A percentile compares a stretch with the other conserved stretches of the same genome.
Conservation (phyloP, 768 basidiomycete genomes). For the Lentinula guzmanii region DNA sequence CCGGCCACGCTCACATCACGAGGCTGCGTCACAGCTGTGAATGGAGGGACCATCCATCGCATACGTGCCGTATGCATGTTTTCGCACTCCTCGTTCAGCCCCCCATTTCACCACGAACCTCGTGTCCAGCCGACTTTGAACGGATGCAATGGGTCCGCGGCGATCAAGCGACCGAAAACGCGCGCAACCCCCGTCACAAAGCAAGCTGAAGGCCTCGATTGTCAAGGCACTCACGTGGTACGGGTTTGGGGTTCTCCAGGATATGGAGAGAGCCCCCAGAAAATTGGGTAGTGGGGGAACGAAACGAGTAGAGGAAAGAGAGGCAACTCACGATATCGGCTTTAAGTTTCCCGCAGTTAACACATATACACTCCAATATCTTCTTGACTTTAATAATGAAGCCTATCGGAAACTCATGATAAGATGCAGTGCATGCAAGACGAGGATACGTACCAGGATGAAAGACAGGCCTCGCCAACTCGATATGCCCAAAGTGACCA, state of each 20-base stretch:
- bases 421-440: not conserved
- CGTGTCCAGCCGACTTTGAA: constrained; percentile 79
- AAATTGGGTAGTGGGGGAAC: constrained; percentile 93
- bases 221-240: constrained; percentile 67
- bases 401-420: constrained; percentile 36
- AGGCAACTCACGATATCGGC: constrained; percentile 90
- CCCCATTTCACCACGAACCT: constrained; percentile 94
- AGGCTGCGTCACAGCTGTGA: constrained; percentile 68
- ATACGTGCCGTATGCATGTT: constrained; percentile 30
- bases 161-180: constrained; percentile 95
- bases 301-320: constrained; percentile 85
- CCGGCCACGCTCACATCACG: constrained; percentile 46
- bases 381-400: constrained; percentile 99
- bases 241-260: constrained; percentile 95
- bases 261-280: constrained; percentile 96
- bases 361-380: constrained; percentile 97
- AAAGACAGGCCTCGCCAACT: constrained; percentile 94
- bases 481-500: constrained; percentile 98
- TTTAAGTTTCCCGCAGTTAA: constrained; percentile 97
- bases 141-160: constrained; percentile 68
- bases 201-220: constrained; percentile 78
- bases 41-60: constrained; percentile 41
- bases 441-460: constrained; percentile 70
- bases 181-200: constrained; percentile 70
- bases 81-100: constrained; percentile 95